Base-by-base conservation (phyloP, 169 alveolate species). In the Cryptosporidium ubiquitum region DNA sequence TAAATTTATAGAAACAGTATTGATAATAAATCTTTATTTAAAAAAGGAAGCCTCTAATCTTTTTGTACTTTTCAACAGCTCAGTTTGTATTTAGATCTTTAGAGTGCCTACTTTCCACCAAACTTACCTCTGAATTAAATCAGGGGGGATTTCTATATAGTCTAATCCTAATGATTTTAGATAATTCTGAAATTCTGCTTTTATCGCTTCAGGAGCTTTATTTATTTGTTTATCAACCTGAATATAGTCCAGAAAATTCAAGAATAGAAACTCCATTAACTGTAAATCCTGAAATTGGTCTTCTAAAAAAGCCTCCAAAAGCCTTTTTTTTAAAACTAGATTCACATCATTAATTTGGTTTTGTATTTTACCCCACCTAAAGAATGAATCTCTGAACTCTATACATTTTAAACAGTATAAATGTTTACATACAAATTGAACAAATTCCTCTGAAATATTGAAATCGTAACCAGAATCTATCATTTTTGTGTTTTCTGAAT, bases 371-470 rank as follows among this genome's bases (percentile, higher is more conserved):
- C 39, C 29, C 42, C 64, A 42, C 84, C 58, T 69, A 47, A 69
- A 29, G 14, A 31, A 51, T 51, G 44, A 23, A 26, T 71, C 4
- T 51, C 23, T 31, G 37, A 42, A 71, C 20, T 44, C 64, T n/a
- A 44, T 29, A 35, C 4, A 44, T 31, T 37, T 79, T 29, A 58
- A 16, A 40, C 73, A 79, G 47, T 60, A 79, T 60, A 79, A 61
- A 29, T 58, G 49, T n/a, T 23, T 42, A 16, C 74, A 60, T 4
- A 79, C 49, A 40, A 79, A 79, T 79, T 73, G 68, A 58, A 73
- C 35, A 0, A 73, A 73, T 40, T 73, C 85, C 33, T 20, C 16
- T 16, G 57, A 47, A n/a, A 73, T 55, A n/a, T 37, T n/a, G 66
- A 55, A 18, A 23, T 55, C 37, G 3, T 16, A 26, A 1, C 29